Evolutionary conservation across 1,139 yeast genomes (phyloP).

Genomic region (Kurtzmaniella quercitrusa): DNA sequence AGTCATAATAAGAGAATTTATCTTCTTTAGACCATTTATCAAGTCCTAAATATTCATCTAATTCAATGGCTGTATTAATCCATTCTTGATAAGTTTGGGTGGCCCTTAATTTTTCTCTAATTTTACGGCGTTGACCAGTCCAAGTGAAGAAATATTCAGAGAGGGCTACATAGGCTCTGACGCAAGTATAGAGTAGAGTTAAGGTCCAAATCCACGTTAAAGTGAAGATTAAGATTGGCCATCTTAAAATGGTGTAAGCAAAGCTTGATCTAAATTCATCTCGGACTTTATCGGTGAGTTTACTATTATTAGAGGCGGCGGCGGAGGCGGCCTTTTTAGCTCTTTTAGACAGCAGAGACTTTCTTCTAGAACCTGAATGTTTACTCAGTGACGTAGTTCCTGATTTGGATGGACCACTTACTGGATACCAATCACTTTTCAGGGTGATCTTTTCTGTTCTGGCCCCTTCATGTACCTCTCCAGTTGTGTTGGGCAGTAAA

Average conservation of each 20-base stretch:
- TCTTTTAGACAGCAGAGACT: not conserved
- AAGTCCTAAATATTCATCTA: slow-evolving; percentile 56
- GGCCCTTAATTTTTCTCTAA: slow-evolving; percentile 46
- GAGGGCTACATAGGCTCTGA: slow-evolving; percentile 60
- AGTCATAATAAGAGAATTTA: slow-evolving; percentile 65
- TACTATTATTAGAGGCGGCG: slow-evolving; percentile 1
- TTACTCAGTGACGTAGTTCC: not conserved
- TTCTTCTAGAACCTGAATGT: not conserved
- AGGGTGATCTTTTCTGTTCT: slow-evolving; percentile 45
- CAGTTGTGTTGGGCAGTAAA: slow-evolving; percentile 1
- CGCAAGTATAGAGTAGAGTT: slow-evolving; percentile 44
- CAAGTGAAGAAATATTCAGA: slow-evolving; percentile 58
- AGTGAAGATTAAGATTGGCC: slow-evolving; percentile 58
- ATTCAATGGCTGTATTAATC: slow-evolving; percentile 50
- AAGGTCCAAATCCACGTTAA: slow-evolving; percentile 51
- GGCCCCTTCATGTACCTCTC: not conserved
- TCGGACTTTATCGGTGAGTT: slow-evolving; percentile 21
- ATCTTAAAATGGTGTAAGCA: slow-evolving; percentile 54
- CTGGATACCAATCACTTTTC: slow-evolving; percentile 68
- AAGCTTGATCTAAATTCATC: slow-evolving; percentile 45
- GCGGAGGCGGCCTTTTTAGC: slow-evolving; percentile 1
- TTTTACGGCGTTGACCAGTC: slow-evolving; percentile 52
- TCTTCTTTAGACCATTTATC: slow-evolving; percentile 65
- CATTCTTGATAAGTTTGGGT: slow-evolving; percentile 59
- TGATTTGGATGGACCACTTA: slow-evolving; percentile 17